Conservation (phyloP, 306 rosid genomes). For the Alnus rubra region DNA sequence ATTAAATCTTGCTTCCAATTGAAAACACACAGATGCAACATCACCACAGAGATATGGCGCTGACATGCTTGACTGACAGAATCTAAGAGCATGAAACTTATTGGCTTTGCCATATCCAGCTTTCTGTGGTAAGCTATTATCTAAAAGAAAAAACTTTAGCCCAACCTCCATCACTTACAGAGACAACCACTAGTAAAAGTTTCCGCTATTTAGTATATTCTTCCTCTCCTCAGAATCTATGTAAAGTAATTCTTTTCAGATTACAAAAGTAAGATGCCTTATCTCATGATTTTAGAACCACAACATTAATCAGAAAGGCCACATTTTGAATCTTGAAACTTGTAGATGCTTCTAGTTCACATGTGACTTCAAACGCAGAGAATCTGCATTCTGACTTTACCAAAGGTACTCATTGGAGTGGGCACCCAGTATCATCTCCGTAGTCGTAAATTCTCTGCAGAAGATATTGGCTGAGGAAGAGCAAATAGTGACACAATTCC, state of each 20-base stretch:
- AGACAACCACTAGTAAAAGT: constrained; percentile 32
- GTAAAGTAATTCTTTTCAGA: constrained; percentile 2
- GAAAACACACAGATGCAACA: constrained; percentile 2
- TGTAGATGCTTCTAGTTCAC: constrained; percentile 17
- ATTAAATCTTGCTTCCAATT: not conserved
- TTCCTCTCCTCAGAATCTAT: constrained; percentile 25
- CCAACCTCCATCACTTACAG: constrained; percentile 34
- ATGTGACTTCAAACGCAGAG: constrained; percentile 8
- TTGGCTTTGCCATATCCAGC: constrained; percentile 19
- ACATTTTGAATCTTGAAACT: constrained; percentile 16
- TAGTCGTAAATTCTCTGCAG: constrained; percentile 17
- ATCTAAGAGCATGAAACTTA: constrained; percentile 24
- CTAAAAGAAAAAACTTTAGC: constrained; percentile 23
- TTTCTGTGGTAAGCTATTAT: constrained; percentile 27
- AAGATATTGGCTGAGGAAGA: not conserved
- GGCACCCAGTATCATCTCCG: constrained; percentile 5
- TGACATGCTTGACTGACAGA: constrained; percentile 30
- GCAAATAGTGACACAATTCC: not conserved
- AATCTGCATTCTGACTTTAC: constrained; percentile 30
- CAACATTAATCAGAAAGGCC: not conserved
- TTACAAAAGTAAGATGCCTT: not conserved
- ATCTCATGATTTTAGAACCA: not conserved
- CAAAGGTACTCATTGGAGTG: constrained; percentile 7
- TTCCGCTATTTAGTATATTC: constrained; percentile 26
- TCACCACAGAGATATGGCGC: not conserved